Evolutionary conservation across 2,329 filamentous ascomycete genomes (phyloP).

Genomic region (Fusarium acutatum): DNA sequence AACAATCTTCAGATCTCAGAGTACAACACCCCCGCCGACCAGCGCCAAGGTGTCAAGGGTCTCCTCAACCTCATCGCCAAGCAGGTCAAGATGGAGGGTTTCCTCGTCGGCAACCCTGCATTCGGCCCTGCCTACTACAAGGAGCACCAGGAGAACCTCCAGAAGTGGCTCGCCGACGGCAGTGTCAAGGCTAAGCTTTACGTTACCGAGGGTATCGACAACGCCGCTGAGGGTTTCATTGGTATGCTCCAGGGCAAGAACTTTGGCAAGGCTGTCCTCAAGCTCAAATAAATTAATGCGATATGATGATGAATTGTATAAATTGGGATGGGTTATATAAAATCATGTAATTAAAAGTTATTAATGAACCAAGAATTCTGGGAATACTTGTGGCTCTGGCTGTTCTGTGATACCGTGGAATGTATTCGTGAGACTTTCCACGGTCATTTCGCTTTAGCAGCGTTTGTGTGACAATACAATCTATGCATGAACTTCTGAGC

Average conservation of each 20-base stretch:
- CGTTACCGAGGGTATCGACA: constrained; percentile 80
- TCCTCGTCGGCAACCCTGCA: constrained; percentile 73
- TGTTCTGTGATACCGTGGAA: rapidly evolving
- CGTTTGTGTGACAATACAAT: rapidly evolving
- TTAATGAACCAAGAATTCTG: not conserved
- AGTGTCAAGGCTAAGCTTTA: constrained; percentile 75
- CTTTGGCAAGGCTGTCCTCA: constrained; percentile 85
- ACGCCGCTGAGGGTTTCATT: constrained; percentile 77
- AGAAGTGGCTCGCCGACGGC: constrained; percentile 80
- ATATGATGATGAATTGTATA: constrained; percentile 12
- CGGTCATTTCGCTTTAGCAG: too few species aligned
- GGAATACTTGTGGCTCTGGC: rapidly evolving
- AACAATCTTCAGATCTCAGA: constrained; percentile 45
- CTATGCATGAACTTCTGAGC: not conserved
- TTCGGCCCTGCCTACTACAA: constrained; percentile 72
- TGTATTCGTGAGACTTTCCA: rapidly evolving
- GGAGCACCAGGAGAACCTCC: constrained; percentile 80
- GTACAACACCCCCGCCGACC: constrained; percentile 72
- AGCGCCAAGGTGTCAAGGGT: constrained; percentile 74
- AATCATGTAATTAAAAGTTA: not conserved
- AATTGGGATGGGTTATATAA: not conserved
- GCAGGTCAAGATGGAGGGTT: constrained; percentile 76
- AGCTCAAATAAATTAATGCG: constrained; percentile 51
- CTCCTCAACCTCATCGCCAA: constrained; percentile 72
- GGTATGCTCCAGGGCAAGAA: constrained; percentile 82